phyloP scores from a whole-genome alignment of 352 stramenopile genomes.

The Globisporangium nagaii region DNA sequence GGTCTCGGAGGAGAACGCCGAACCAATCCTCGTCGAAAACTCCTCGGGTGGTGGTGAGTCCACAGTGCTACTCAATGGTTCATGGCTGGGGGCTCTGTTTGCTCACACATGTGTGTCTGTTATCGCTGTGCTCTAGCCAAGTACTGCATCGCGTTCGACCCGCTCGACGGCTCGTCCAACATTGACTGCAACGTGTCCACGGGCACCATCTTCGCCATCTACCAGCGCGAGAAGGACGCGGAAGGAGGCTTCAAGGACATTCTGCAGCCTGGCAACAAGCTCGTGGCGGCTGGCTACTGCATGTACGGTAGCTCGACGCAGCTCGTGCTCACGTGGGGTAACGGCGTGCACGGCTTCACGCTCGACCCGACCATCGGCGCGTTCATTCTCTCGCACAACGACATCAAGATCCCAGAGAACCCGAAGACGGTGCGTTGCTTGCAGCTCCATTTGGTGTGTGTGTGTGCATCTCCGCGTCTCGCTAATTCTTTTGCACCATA shows the following conservation, averaged over 20 bases:
- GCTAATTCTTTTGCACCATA: not conserved
- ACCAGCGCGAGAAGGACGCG: slow-evolving; percentile 72
- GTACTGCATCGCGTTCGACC: slow-evolving; percentile 98
- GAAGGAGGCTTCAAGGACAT: slow-evolving; percentile 86
- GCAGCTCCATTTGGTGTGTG: not conserved
- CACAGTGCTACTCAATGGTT: too few species aligned
- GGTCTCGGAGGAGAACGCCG: slow-evolving; percentile 97
- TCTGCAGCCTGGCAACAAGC: slow-evolving; percentile 90
- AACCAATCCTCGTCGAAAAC: slow-evolving; percentile 93
- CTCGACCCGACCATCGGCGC: slow-evolving; percentile 97
- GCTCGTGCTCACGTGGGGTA: slow-evolving; percentile 95
- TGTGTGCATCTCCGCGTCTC: too few species aligned
- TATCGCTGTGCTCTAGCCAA: slow-evolving; percentile 47
- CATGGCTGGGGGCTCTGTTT: not conserved
- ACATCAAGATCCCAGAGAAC: slow-evolving; percentile 94
- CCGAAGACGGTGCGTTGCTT: slow-evolving; percentile 64
- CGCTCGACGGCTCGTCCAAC: slow-evolving; percentile 97
- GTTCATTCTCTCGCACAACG: slow-evolving; percentile 95
- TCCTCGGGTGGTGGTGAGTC: slow-evolving; percentile 32
- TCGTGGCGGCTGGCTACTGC: slow-evolving; percentile 97
- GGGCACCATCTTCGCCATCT: slow-evolving; percentile 98
- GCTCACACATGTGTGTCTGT: not conserved
- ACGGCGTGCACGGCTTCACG: slow-evolving; percentile 96
- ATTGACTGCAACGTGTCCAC: slow-evolving; percentile 99
- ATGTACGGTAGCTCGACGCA: slow-evolving; percentile 98